Conservation (phyloP, 805 yeast species). For the Candida broadrunensis region DNA sequence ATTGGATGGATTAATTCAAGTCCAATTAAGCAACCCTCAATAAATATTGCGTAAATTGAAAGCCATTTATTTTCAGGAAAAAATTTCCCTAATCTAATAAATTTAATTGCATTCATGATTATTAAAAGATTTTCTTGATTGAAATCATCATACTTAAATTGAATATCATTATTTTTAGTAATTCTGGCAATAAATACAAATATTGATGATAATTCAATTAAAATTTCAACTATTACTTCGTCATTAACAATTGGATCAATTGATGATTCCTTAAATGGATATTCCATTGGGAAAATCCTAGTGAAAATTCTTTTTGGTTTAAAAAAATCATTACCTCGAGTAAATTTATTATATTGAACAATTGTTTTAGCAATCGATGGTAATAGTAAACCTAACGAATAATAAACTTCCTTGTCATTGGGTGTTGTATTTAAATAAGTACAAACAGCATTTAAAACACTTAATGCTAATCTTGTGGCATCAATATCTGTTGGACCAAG, state of each 20-base stretch:
- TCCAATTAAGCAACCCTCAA: slow-evolving; percentile 53
- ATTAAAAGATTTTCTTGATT: slow-evolving; percentile 34
- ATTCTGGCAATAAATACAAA: slow-evolving; percentile 54
- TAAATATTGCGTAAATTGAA: slow-evolving; percentile 56
- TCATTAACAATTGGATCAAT: slow-evolving; percentile 75
- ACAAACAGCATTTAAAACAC: slow-evolving; percentile 52
- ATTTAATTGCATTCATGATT: slow-evolving; percentile 48
- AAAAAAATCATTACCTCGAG: slow-evolving; percentile 45
- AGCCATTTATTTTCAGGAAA: slow-evolving; percentile 75
- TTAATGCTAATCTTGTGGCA: slow-evolving; percentile 61
- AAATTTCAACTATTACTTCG: slow-evolving; percentile 64
- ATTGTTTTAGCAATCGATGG: slow-evolving; percentile 55
- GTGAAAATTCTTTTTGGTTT: slow-evolving; percentile 65
- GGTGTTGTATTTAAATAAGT: slow-evolving; percentile 30
- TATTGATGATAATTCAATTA: slow-evolving; percentile 67
- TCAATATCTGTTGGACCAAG: slow-evolving; percentile 52
- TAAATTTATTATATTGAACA: slow-evolving; percentile 48
- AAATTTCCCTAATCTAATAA: slow-evolving; percentile 51
- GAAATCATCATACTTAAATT: slow-evolving; percentile 32
- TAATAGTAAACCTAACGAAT: slow-evolving; percentile 48
- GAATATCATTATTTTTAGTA: slow-evolving; percentile 31
- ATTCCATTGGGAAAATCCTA: slow-evolving; percentile 61
- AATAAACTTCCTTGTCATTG: slow-evolving; percentile 38
- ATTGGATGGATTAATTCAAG: slow-evolving; percentile 52
- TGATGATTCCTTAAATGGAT: slow-evolving; percentile 63